Conservation (phyloP, 2,329 filamentous ascomycete species). For the Cercospora canescens region DNA sequence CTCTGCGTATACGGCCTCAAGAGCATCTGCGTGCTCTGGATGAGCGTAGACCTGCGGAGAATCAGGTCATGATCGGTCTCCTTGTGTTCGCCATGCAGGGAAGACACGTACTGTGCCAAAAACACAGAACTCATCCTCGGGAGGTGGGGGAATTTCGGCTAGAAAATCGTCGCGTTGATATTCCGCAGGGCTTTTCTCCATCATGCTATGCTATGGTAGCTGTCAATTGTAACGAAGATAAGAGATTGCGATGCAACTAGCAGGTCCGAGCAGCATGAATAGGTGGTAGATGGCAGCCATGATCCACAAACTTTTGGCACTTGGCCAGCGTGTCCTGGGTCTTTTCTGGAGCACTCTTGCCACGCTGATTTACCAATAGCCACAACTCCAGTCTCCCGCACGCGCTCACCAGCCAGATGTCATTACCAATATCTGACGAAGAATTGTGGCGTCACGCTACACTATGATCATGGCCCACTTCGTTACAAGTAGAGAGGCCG, state of each 20-base stretch:
- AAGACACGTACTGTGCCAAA: constrained; percentile 12
- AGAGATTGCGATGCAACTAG: not conserved
- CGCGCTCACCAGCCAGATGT: not conserved
- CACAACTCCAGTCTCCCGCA: not conserved
- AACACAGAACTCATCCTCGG: constrained; percentile 17
- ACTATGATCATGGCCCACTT: not conserved
- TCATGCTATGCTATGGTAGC: not conserved
- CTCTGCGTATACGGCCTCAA: constrained; percentile 36
- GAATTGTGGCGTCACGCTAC: not conserved
- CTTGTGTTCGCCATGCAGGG: not conserved
- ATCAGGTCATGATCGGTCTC: not conserved
- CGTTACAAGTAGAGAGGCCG: too few species aligned
- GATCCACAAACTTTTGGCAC: constrained; percentile 1
- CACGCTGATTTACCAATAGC: not conserved
- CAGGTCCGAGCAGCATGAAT: not conserved
- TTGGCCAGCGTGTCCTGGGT: not conserved
- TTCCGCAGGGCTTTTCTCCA: constrained; percentile 12
- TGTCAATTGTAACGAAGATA: not conserved
- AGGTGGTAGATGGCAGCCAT: not conserved
- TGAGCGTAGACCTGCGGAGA: constrained; percentile 29
- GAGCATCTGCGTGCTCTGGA: constrained; percentile 35
- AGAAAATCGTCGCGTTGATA: constrained; percentile 14
- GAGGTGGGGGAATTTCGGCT: constrained; percentile 9
- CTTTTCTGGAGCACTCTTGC: not conserved
- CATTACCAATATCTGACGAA: not conserved